Evolutionary conservation across 106 monocot species (phyloP).

Genomic region (Agapanthus africanus): DNA sequence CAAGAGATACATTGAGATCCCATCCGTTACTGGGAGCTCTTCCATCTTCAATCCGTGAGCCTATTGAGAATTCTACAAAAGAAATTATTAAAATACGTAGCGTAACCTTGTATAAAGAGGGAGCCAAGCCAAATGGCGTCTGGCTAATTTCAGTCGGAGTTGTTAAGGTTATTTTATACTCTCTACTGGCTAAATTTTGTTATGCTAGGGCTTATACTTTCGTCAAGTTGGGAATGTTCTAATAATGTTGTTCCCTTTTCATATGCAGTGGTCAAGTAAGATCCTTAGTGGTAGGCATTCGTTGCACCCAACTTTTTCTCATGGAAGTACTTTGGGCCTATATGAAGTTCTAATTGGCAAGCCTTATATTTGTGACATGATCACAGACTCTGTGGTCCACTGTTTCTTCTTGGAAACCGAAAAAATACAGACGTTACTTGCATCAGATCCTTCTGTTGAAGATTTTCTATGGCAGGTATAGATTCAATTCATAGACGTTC

Average conservation of each 20-base stretch:
- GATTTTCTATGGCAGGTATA: constrained; percentile 93
- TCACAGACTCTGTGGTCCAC: constrained; percentile 80
- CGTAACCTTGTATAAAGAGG: constrained; percentile 62
- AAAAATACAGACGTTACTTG: constrained; percentile 53
- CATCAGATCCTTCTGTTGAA: constrained; percentile 55
- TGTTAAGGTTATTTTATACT: constrained; percentile 54
- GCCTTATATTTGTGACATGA: constrained; percentile 85
- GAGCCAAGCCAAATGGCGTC: constrained; percentile 70
- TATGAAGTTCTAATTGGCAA: constrained; percentile 94
- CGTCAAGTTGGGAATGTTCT: background rate
- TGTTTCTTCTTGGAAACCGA: constrained; percentile 88
- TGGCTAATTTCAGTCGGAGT: constrained; percentile 87
- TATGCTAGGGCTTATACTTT: background rate
- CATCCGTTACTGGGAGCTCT: constrained; percentile 93
- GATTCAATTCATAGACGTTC: too few species aligned
- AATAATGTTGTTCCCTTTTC: background rate
- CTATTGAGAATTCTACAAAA: constrained; percentile 53
- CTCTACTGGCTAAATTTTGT: background rate
- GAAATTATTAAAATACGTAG: constrained; percentile 66
- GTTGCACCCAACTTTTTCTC: constrained; percentile 81
- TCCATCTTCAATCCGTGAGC: constrained; percentile 31
- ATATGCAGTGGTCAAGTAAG: constrained; percentile 69
- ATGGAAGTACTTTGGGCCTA: constrained; percentile 87
- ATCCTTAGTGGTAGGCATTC: constrained; percentile 50
- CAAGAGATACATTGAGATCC: constrained; percentile 46